phyloP scores from a whole-genome alignment of 495 filamentous ascomycete genomes.

The Cercophora sp. region DNA sequence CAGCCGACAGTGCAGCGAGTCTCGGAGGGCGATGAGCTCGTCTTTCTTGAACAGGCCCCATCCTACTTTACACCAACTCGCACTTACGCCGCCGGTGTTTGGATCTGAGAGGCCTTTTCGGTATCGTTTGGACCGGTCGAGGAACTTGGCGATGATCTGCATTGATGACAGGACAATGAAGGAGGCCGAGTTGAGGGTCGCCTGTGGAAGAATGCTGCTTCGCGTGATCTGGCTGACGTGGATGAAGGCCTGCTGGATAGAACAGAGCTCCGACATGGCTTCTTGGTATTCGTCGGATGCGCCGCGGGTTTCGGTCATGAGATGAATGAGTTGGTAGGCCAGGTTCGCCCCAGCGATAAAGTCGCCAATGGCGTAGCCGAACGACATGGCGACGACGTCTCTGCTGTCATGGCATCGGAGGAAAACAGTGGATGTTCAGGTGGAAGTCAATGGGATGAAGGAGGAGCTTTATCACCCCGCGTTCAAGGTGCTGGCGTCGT shows the following conservation, averaged over 20 bases:
- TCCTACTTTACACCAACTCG: constrained; percentile 5
- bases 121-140: constrained; percentile 5
- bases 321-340: constrained; percentile 2
- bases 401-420: no score
- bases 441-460: no score
- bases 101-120: neutral
- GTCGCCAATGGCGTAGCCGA: constrained; percentile 10
- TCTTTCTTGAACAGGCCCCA: constrained; percentile 9
- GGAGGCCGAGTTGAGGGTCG: constrained; percentile 7
- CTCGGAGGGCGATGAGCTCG: constrained; percentile 3
- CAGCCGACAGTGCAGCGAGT: constrained; percentile 7
- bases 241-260: constrained; percentile 13
- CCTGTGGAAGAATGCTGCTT: neutral
- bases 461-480: no score
- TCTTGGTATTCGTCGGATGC: constrained; percentile 9
- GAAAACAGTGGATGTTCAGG: no score
- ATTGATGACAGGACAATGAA: constrained; percentile 12
- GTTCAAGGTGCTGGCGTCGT: no score
- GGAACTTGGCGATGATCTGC: constrained; percentile 8
- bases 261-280: constrained; percentile 10
- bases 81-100: neutral
- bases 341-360: constrained; percentile 10
- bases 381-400: no score
- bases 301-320: constrained; percentile 9
- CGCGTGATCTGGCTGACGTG: constrained; percentile 7